Conservation (phyloP, 176 grass and related monocot genomes). For the Luzula sylvatica region DNA sequence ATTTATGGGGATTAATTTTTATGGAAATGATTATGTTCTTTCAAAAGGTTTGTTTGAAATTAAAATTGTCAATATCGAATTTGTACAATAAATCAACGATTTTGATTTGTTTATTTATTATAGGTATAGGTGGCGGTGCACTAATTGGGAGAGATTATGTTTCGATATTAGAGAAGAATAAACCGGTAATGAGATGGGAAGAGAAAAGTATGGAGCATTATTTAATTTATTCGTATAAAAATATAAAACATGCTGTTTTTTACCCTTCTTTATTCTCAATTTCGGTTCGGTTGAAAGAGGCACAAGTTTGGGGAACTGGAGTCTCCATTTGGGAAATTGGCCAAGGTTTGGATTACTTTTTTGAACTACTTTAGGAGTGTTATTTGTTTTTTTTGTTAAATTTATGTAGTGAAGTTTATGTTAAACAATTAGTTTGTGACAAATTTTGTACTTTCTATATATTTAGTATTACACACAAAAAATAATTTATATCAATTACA, state of each 20-base stretch:
- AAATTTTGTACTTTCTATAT: no score
- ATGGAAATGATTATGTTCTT: slow-evolving; percentile 86
- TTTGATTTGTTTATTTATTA: slow-evolving; percentile 15
- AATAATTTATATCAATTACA: no score
- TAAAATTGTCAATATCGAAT: not conserved
- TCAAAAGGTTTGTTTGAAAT: slow-evolving; percentile 37
- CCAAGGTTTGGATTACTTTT: slow-evolving; percentile 91
- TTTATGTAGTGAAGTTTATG: not conserved
- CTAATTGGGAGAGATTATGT: slow-evolving; percentile 67
- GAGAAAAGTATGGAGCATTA: slow-evolving; percentile 76
- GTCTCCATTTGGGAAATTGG: slow-evolving; percentile 92
- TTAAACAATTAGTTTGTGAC: not conserved
- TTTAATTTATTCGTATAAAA: slow-evolving; percentile 54
- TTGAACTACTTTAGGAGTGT: slow-evolving; percentile 52
- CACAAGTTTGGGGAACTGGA: slow-evolving; percentile 48
- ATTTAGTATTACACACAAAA: no score
- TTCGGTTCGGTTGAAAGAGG: slow-evolving; percentile 62
- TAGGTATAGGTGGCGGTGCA: slow-evolving; percentile 49
- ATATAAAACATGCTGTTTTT: slow-evolving; percentile 71
- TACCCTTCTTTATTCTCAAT: slow-evolving; percentile 64
- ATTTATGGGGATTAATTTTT: slow-evolving; percentile 91
- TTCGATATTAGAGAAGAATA: slow-evolving; percentile 64
- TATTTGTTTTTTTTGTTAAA: not conserved
- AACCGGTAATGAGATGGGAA: slow-evolving; percentile 60
- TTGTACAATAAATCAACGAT: not conserved